Evolutionary conservation across 2,329 filamentous ascomycete species (phyloP).

Genomic region (Penicillium sp.): DNA sequence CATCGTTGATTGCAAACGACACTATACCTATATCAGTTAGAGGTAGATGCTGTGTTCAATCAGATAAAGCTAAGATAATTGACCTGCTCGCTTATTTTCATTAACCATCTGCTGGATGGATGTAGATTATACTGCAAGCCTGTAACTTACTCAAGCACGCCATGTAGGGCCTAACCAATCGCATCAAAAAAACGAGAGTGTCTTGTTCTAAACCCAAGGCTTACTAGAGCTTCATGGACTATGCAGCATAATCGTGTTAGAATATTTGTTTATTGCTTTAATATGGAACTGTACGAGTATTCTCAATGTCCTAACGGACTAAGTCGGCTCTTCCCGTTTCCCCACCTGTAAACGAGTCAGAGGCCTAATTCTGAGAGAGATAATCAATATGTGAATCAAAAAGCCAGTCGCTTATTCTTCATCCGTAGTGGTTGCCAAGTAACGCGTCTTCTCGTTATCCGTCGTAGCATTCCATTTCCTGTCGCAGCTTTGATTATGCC

Average conservation of each 20-base stretch:
- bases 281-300: not conserved
- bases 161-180: not conserved
- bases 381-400: constrained; percentile 33
- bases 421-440: constrained; percentile 32
- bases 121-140: not conserved
- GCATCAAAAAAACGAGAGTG: not conserved
- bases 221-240: too few species aligned
- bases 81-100: not conserved
- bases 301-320: not conserved
- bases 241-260: not conserved
- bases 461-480: constrained; percentile 33
- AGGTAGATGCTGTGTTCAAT: not conserved
- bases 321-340: too few species aligned
- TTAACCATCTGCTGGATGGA: not conserved
- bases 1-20: not conserved
- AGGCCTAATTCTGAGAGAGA: not conserved
- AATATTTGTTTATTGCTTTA: not conserved
- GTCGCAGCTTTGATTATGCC: constrained; percentile 29
- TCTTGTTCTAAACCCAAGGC: not conserved
- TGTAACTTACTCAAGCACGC: not conserved
- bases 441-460: constrained; percentile 26
- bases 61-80: not conserved
- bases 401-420: constrained; percentile 37
- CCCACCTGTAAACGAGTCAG: not conserved
- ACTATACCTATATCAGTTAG: not conserved